Conservation (phyloP, 441 rosid species). For the Gossypium gossypioides region DNA sequence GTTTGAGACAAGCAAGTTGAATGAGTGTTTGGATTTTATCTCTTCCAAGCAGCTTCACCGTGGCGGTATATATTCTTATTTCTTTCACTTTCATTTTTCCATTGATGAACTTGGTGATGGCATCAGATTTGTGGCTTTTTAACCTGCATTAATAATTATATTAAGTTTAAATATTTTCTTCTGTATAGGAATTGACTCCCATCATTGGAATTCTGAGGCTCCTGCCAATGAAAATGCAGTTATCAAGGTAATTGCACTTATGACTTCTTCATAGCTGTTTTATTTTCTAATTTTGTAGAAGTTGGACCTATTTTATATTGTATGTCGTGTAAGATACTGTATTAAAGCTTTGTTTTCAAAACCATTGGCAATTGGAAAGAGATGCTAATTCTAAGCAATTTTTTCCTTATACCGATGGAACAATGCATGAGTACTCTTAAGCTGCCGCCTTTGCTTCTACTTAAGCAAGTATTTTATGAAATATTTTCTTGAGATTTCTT, state of each 20-base stretch:
- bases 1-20: constrained; percentile 86
- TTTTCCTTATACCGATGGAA: neutral
- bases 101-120: neutral
- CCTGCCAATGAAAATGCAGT: constrained; percentile 33
- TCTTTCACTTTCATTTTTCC: constrained; percentile 4
- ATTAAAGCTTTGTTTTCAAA: neutral
- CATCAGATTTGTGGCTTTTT: neutral
- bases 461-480: neutral
- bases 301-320: neutral
- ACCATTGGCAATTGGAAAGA: neutral
- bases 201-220: constrained; percentile 34
- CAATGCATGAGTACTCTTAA: neutral
- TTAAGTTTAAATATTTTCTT: neutral
- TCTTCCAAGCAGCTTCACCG: constrained; percentile 86
- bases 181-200: constrained; percentile 39
- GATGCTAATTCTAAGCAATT: neutral
- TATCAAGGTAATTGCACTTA: constrained; percentile 39
- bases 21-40: constrained; percentile 86
- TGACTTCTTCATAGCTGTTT: neutral
- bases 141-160: neutral
- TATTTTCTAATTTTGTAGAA: neutral
- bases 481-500: neutral
- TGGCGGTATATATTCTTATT: constrained; percentile 39
- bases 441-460: neutral
- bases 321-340: neutral